Evolutionary conservation across 352 stramenopile species (phyloP), one percentile per base, ranked within the genome.

Genomic region (Blastocystis sp.): DNA sequence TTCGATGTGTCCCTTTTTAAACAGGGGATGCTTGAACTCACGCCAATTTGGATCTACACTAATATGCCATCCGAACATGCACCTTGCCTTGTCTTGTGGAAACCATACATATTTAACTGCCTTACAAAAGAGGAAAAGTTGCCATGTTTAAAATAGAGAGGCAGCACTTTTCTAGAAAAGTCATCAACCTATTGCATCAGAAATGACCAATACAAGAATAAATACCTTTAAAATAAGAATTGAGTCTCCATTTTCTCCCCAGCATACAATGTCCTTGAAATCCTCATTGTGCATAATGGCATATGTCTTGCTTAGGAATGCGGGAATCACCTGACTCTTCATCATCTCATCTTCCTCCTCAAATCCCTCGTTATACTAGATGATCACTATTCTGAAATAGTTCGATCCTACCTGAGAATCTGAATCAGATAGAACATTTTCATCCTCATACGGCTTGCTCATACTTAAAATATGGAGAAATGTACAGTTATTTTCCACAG

Each of bases 71-170:
- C 18, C 20, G n/a, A n/a, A 89, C 4, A n/a, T 56, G n/a, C 18
- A 89, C 78, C 78, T 55, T 89, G 78, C 24, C 78, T 76, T 26
- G 78, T 89, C 70, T 96, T 96, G 34, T 94, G 92, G 90, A 97
- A 96, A 26, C 94, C 94, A 90, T 96, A 97, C 65, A 97, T 93
- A 91, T 96, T 96, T 34, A 97, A 91, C 91, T 97, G 94, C n/a
- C 94, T 93, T 79, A 97, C 94, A 90, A 97, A 97, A 47, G 93
- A 96, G 62, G 93, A 95, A 81, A 97, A 96, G 89, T 96, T 97
- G 90, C 93, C 93, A 92, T 97, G 94, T 91, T 96, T 96, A 91
- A 97, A 96, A 92, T 96, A 96, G 37, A 92, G 91, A 2, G 94
- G 94, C 90, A 97, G 95, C 24, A 96, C 93, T 87, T 93, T 91